These are phyloP conservation scores for Niveomyces coronatus DNA, from an alignment of 2,329 filamentous ascomycete genomes.

Conservation along the genomic window DNA sequence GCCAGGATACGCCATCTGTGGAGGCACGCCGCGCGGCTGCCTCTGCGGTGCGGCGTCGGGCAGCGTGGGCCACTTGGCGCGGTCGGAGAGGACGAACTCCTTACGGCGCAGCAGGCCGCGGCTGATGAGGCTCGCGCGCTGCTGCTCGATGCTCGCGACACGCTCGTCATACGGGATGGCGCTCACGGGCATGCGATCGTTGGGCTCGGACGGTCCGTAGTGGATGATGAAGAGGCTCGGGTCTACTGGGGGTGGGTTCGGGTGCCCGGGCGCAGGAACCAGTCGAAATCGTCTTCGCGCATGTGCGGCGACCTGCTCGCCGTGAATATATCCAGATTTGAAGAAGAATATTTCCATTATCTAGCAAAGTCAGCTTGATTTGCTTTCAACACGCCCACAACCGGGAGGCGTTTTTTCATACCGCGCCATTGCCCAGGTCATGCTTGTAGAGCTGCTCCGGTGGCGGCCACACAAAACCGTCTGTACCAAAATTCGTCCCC, in stretches of 20 bases:
- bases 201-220: slow-evolving; percentile 68
- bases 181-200: slow-evolving; percentile 60
- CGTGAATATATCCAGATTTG: slow-evolving; percentile 67
- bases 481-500: slow-evolving; percentile 69
- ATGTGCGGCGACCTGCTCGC: slow-evolving; percentile 66
- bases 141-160: slow-evolving; percentile 48
- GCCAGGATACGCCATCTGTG: slow-evolving; percentile 51
- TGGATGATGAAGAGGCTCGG: slow-evolving; percentile 84
- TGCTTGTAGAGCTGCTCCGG: slow-evolving; percentile 68
- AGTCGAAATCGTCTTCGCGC: slow-evolving; percentile 81
- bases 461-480: slow-evolving; percentile 87
- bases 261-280: slow-evolving; percentile 57
- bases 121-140: slow-evolving; percentile 54
- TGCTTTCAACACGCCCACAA: background rate
- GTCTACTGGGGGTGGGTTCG: slow-evolving; percentile 62
- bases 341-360: slow-evolving; percentile 83
- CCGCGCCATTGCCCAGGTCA: slow-evolving; percentile 53
- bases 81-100: slow-evolving; percentile 89
- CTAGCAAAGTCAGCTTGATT: slow-evolving; percentile 31
- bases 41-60: slow-evolving; percentile 44
- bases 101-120: slow-evolving; percentile 79
- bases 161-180: slow-evolving; percentile 55
- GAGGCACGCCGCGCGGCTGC: slow-evolving; percentile 41
- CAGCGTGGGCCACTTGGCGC: slow-evolving; percentile 81
- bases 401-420: slow-evolving; percentile 24